Base-by-base conservation (phyloP, 257 asterid species). In the Jacaranda mimosifolia region DNA sequence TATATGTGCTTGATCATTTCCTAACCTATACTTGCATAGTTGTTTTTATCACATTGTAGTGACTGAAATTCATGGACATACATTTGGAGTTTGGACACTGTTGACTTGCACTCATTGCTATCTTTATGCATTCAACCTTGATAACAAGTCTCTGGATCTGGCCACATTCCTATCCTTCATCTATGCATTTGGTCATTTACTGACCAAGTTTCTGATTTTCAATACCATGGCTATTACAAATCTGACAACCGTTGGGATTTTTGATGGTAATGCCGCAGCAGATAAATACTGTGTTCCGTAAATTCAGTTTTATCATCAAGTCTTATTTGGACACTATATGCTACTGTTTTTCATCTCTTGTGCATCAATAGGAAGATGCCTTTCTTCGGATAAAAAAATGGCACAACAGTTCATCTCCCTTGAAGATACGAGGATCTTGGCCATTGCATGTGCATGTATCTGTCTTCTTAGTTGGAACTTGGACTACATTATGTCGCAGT, bases 61-160 rank as follows among this genome's bases (percentile, higher is more conserved):
- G 97, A 86, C 87, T 74, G 97, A 94, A 82, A 86, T 92, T 82
- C 99, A 94, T 79, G 99, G 99, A 62, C 90, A 98, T 74, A 94
- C 99, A 70, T 94, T 94, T 83, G 97, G 98, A 76, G 89, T 92
- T 82, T 94, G 99, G 99, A 94, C 97, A 45, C 82, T 94, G 69
- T 83, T 94, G 85, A 92, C 98, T n/a, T 91, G 98, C 87, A 94
- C 98, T 1, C 97, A 91, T 69, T 92, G 97, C 87, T 85, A 78
- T 80, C 97, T 94, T 19, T 91, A 97, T 60, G 98, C 99, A 12
- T 85, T 87, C 80, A 89, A 94, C 85, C 96, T 94, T 45, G 94
- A 94, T 9, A 93, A 92, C 89, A 90, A 83, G 88, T 97, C 97
- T 63, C 77, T 94, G 53, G 92, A 94, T 83, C 69, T 89, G 79